Percentiles rank a stretch among this genome's conserved stretches.
These are phyloP conservation scores for Vaccinium darrowii DNA, from an alignment of 148 eudicot genomes.

Conservation along the genomic window DNA sequence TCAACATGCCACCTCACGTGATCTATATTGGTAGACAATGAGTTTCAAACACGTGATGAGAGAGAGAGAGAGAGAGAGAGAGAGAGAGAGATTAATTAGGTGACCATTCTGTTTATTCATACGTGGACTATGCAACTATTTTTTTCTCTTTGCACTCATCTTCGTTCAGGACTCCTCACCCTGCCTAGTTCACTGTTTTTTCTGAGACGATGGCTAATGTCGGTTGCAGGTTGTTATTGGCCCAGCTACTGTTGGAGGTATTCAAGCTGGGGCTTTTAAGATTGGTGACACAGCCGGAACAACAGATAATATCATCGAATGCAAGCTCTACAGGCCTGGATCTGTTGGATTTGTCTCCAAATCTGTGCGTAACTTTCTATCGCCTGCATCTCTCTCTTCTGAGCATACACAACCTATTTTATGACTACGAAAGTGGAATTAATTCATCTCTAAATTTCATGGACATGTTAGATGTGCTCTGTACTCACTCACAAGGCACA, in stretches of 20 bases:
- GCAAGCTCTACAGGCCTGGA: constrained; percentile 97
- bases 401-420: background rate
- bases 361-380: constrained; percentile 60
- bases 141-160: constrained; percentile 2
- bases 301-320: constrained; percentile 82
- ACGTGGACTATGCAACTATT: background rate
- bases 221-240: constrained; percentile 79
- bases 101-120: constrained; percentile 3
- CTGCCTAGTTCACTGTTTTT: background rate
- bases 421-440: background rate
- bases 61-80: background rate
- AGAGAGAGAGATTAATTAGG: background rate
- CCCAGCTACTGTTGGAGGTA: constrained; percentile 96
- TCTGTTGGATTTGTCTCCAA: constrained; percentile 99
- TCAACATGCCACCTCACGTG: background rate
- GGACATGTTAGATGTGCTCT: background rate
- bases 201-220: background rate
- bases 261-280: constrained; percentile 99
- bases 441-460: background rate
- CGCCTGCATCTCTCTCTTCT: background rate
- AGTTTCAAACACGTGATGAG: background rate
- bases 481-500: background rate
- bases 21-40: background rate
- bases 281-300: constrained; percentile 99
- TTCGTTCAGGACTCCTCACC: background rate